Conservation (phyloP, 345 rosid genomes). For the Citrus sp. region DNA sequence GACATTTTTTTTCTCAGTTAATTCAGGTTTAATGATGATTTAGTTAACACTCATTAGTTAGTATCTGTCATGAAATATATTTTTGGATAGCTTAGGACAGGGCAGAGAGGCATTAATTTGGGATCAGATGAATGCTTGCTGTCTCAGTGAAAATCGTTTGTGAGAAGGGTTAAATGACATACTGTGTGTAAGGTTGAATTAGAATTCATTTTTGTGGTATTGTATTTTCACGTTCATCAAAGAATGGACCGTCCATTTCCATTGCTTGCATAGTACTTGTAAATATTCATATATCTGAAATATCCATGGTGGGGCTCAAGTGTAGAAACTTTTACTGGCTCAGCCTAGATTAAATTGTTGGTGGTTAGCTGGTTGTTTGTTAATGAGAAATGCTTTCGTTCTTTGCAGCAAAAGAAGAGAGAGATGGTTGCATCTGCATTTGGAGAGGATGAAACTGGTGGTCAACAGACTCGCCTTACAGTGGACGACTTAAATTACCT, state of each 20-base stretch:
- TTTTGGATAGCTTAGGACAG: background rate
- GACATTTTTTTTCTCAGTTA: background rate
- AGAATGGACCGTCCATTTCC: background rate
- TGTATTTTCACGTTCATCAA: background rate
- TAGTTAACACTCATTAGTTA: background rate
- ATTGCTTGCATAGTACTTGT: background rate
- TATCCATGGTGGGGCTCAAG: background rate
- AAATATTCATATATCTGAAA: background rate
- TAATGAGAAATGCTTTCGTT: background rate
- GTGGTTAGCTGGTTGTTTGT: background rate
- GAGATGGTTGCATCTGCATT: constrained; percentile 93
- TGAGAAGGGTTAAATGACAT: background rate
- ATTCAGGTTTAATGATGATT: background rate
- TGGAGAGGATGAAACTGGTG: constrained; percentile 82
- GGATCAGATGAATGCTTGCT: background rate
- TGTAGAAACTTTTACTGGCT: background rate
- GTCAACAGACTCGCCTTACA: constrained; percentile 73
- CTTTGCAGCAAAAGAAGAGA: constrained; percentile 83
- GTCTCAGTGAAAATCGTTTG: background rate
- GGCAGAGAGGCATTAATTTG: background rate
- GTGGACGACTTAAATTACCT: constrained; percentile 85
- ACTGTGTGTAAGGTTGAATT: background rate
- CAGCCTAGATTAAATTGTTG: background rate
- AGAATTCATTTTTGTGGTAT: background rate
- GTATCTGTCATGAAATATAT: background rate